phyloP scores from a whole-genome alignment of 2,329 filamentous ascomycete species.

The Exophiala lecanii-corni region DNA sequence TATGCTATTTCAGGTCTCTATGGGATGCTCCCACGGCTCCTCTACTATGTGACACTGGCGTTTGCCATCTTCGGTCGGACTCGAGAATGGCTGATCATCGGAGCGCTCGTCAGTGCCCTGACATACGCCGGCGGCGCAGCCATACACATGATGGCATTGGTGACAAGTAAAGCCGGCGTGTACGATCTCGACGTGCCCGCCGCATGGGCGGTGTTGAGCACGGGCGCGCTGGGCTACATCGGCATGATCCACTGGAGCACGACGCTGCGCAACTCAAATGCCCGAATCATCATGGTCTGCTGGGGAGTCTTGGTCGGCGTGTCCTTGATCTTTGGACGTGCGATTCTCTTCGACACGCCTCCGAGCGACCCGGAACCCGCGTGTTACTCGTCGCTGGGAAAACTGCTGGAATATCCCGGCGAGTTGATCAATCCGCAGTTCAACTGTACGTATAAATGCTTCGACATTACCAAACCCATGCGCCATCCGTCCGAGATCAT shows the following conservation, averaged over 20 bases:
- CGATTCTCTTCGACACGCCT: conserved; percentile 21
- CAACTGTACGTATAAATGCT: conserved; percentile 30
- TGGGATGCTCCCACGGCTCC: conserved; percentile 26
- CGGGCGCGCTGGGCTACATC: conserved; percentile 26
- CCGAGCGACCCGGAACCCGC: conserved; percentile 20
- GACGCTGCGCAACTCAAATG: conserved; percentile 23
- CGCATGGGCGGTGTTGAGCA: conserved; percentile 28
- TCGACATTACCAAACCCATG: conserved; percentile 23
- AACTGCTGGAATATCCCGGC: conserved; percentile 20
- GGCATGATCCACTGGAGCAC: conserved; percentile 28
- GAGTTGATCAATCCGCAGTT: conserved; percentile 24
- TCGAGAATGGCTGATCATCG: conserved; percentile 30
- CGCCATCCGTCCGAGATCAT: conserved; percentile 22
- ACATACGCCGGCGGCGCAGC: conserved; percentile 28
- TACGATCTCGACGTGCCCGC: conserved; percentile 28
- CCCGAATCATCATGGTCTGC: conserved; percentile 23
- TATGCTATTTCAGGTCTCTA: conserved; percentile 29
- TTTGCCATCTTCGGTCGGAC: conserved; percentile 28
- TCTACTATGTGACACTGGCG: conserved; percentile 30
- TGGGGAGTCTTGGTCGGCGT: conserved; percentile 27
- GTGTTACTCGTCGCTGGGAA: conserved; percentile 24
- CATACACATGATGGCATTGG: conserved; percentile 28
- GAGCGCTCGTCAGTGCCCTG: conserved; percentile 29
- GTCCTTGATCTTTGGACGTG: conserved; percentile 23
- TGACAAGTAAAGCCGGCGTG: conserved; percentile 21